phyloP scores from a whole-genome alignment of 2,329 filamentous ascomycete genomes.

The Hymenoscyphus albidus region DNA sequence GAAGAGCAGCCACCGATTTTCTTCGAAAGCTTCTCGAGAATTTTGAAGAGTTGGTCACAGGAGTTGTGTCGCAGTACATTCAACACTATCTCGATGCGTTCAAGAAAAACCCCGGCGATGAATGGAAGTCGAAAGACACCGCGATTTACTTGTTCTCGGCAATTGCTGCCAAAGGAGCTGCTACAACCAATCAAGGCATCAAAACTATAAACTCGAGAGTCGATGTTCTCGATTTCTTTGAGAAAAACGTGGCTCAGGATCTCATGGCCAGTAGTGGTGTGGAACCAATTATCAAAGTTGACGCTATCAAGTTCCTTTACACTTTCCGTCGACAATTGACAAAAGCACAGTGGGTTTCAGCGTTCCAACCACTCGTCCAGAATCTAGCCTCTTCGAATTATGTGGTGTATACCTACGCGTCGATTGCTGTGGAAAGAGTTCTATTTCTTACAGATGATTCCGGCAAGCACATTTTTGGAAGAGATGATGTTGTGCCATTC shows the following conservation, averaged over 20 bases:
- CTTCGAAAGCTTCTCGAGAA: slow-evolving; percentile 82
- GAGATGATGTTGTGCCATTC: slow-evolving; percentile 72
- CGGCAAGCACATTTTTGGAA: slow-evolving; percentile 74
- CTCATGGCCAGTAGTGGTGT: slow-evolving; percentile 65
- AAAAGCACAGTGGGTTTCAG: slow-evolving; percentile 85
- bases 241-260: slow-evolving; percentile 86
- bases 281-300: slow-evolving; percentile 88
- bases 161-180: slow-evolving; percentile 84
- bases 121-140: slow-evolving; percentile 98
- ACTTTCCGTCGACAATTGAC: slow-evolving; percentile 93
- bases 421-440: slow-evolving; percentile 92
- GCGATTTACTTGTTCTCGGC: slow-evolving; percentile 96
- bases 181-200: slow-evolving; percentile 84
- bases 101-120: slow-evolving; percentile 59
- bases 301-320: slow-evolving; percentile 97
- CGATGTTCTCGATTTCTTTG: slow-evolving; percentile 91
- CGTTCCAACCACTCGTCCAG: slow-evolving; percentile 84
- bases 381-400: slow-evolving; percentile 89
- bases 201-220: slow-evolving; percentile 84
- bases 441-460: slow-evolving; percentile 76
- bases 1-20: slow-evolving; percentile 92
- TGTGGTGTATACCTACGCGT: slow-evolving; percentile 95
- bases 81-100: slow-evolving; percentile 76
- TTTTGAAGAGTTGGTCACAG: slow-evolving; percentile 81
- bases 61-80: slow-evolving; percentile 83